Percentiles rank a stretch among this genome's conserved stretches.
phyloP scores from a whole-genome alignment of 75 land plant genomes.

The Isoetes taiwanensis region DNA sequence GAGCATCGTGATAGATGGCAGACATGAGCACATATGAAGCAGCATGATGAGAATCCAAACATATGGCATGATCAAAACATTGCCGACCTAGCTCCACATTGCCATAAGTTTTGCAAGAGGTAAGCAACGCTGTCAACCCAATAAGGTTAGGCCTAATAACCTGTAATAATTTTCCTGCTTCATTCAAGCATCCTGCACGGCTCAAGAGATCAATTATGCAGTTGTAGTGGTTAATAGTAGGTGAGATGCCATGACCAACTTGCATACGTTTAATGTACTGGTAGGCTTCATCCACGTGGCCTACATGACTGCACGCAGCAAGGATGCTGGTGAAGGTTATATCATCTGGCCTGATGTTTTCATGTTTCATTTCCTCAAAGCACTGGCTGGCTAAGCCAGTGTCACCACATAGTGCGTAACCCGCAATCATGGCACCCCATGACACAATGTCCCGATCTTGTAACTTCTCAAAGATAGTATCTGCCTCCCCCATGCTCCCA shows the following conservation, averaged over 20 bases:
- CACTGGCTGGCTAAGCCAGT: slow-evolving; percentile 27
- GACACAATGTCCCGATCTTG: slow-evolving; percentile 17
- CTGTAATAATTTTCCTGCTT: slow-evolving; percentile 16
- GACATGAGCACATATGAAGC: slow-evolving; percentile 29
- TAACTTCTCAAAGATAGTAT: slow-evolving; percentile 15
- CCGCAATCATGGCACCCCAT: slow-evolving; percentile 32
- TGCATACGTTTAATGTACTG: neutral
- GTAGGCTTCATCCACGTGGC: neutral
- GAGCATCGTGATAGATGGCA: slow-evolving; percentile 24
- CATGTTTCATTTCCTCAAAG: slow-evolving; percentile 28
- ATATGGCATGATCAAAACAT: slow-evolving; percentile 25
- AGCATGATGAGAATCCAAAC: slow-evolving; percentile 17
- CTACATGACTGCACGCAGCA: neutral
- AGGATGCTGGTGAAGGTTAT: slow-evolving; percentile 21
- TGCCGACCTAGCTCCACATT: slow-evolving; percentile 19
- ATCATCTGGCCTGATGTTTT: slow-evolving; percentile 38
- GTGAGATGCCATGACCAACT: slow-evolving; percentile 9
- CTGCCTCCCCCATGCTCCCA: slow-evolving; percentile 35
- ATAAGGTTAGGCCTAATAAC: slow-evolving; percentile 23
- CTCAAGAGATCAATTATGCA: slow-evolving; percentile 35
- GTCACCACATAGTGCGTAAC: slow-evolving; percentile 42
- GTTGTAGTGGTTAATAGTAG: slow-evolving; percentile 20
- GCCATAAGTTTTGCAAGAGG: slow-evolving; percentile 17
- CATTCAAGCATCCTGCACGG: slow-evolving; percentile 23
- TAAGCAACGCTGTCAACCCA: slow-evolving; percentile 27